Base-by-base conservation (phyloP, 495 filamentous ascomycete genomes). In the Daldinia grandis region DNA sequence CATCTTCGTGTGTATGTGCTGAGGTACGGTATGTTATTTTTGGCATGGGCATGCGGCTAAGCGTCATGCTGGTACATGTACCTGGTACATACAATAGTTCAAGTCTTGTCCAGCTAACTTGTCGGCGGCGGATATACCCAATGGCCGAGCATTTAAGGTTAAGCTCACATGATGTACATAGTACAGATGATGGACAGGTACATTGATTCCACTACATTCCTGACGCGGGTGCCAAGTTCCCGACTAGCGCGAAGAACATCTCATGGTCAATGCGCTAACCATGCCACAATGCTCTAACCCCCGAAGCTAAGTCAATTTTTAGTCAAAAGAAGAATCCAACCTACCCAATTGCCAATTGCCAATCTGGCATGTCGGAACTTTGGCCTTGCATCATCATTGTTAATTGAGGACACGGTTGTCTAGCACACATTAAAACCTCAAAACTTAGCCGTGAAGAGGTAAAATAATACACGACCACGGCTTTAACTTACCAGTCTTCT, bases 401-500 rank as follows among this genome's bases (percentile, higher is more conserved):
- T 65, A 76, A 75, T 77, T 77, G 73, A 77, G 75, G 75, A 77
- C 75, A 77, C 75, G 75, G 75, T 77, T 76, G 64, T 77, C 73
- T 72, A 72, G 68, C 69, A 68, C 60, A 68, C 38, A 67, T 67
- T 67, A 67, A 67, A 72, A 64, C 24, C 27, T 42, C 35, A 50
- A 35, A 35, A 35, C 33, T 14, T 35, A 12, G 19, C 5, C 25
- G 28, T 12, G 1, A 31, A 37, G 17, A 10, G 56, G 24, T 42
- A 27, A 59, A 25, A 27, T 25, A 54, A 28, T 54, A 54, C 47
- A 54, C 31, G 9, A 21, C 15, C 19, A 37, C 42, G 42, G 42
- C 25, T 27, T 28, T n/a, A 33, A 33, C 8, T 51, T 24, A n/a
- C 25, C 30, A 12, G 49, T 53, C 42, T 53, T 30, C 49, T 53